These are phyloP conservation scores for Dothideomycetes sp. DNA, from an alignment of 2,329 filamentous ascomycete species.

Conservation along the genomic window DNA sequence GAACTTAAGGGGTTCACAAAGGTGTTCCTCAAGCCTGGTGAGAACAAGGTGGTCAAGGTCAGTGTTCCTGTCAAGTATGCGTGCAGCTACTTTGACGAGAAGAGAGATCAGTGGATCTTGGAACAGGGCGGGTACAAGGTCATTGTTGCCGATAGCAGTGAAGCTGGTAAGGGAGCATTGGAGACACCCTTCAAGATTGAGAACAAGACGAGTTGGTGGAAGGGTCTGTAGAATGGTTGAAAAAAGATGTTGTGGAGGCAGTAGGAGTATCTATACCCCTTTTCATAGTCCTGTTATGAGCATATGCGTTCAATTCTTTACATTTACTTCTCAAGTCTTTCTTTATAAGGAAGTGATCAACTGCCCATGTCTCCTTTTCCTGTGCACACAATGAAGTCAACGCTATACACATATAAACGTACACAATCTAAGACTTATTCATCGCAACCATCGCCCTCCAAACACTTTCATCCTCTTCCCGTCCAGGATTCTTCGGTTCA, in stretches of 20 bases:
- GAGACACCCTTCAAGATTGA: conserved; percentile 44
- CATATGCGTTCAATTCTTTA: no score
- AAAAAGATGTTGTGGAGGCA: no score
- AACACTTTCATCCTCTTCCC: conserved; percentile 11
- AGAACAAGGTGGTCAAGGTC: conserved; percentile 47
- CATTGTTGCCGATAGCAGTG: conserved; percentile 43
- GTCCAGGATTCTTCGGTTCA: conserved; percentile 9
- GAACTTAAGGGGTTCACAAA: conserved; percentile 62
- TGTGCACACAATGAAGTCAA: no score
- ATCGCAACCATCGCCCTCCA: conserved; percentile 12
- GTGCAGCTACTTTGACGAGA: conserved; percentile 61
- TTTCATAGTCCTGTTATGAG: no score
- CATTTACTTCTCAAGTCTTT: no score
- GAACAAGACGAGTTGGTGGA: conserved; percentile 57
- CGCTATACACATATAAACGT: no score
- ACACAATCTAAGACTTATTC: no score
- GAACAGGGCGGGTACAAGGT: conserved; percentile 57
- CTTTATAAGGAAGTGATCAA: no score
- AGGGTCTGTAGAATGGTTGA: no score
- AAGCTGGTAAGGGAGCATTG: conserved; percentile 23
- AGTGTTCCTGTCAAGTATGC: conserved; percentile 52
- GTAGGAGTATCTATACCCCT: no score
- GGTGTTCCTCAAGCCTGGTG: conserved; percentile 45
- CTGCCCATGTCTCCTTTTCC: no score
- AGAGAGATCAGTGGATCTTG: conserved; percentile 51